Evolutionary conservation across 345 rosid genomes (phyloP).

Genomic region (Lumnitzera littorea): DNA sequence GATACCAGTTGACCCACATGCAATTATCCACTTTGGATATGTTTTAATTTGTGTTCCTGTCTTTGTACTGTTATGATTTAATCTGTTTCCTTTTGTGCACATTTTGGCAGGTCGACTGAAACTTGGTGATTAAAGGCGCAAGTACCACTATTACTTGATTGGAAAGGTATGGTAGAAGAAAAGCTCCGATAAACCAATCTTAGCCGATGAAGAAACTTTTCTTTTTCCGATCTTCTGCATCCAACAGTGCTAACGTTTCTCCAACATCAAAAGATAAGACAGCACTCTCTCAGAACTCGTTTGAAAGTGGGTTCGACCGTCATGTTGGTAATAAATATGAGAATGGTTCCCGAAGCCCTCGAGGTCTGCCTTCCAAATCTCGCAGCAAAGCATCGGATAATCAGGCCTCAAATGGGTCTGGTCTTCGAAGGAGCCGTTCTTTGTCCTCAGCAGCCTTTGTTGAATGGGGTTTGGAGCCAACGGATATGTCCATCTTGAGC

Average conservation of each 20-base stretch:
- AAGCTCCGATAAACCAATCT: neutral
- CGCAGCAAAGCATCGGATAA: slow-evolving; percentile 40
- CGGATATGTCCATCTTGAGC: slow-evolving; percentile 21
- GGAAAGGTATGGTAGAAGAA: neutral
- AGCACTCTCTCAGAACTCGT: slow-evolving; percentile 24
- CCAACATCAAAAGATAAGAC: slow-evolving; percentile 38
- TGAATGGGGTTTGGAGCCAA: slow-evolving; percentile 37
- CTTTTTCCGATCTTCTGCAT: slow-evolving; percentile 55
- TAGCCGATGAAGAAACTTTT: slow-evolving; percentile 79
- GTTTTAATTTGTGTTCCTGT: too few relatives aligned
- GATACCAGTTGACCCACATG: too few relatives aligned
- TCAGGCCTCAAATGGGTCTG: slow-evolving; percentile 28
- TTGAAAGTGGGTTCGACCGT: slow-evolving; percentile 22
- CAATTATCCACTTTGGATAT: too few relatives aligned
- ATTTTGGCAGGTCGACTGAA: too few relatives aligned
- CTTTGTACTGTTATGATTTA: too few relatives aligned
- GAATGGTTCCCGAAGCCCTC: slow-evolving; percentile 26
- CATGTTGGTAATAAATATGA: slow-evolving; percentile 31
- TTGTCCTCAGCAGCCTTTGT: slow-evolving; percentile 61
- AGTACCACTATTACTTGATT: too few relatives aligned
- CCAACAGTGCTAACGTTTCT: slow-evolving; percentile 36
- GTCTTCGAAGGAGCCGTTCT: slow-evolving; percentile 81
- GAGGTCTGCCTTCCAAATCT: slow-evolving; percentile 34
- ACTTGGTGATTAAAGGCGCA: too few relatives aligned
- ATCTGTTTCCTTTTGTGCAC: too few relatives aligned